A percentile compares a stretch with the other conserved stretches of the same genome.
These are phyloP conservation scores for Arthrobotrys musiformis DNA, from an alignment of 2,329 filamentous ascomycete species.

Conservation along the genomic window DNA sequence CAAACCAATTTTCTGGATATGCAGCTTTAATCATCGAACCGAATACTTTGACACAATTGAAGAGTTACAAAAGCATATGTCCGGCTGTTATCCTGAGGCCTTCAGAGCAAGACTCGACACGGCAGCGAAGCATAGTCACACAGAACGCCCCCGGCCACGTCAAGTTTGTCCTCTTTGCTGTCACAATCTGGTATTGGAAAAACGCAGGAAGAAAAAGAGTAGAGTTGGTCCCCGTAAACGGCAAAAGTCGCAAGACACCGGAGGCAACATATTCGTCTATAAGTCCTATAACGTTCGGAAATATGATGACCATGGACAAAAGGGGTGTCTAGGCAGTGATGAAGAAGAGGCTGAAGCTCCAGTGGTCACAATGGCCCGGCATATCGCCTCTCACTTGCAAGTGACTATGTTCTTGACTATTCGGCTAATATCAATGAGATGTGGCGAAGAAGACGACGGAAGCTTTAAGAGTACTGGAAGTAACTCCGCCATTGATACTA, in stretches of 20 bases:
- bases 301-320: not conserved
- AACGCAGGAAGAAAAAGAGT: not conserved
- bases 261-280: not conserved
- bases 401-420: not conserved
- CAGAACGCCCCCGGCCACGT: not conserved
- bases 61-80: conserved; percentile 4
- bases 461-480: no score
- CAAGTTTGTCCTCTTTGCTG: not conserved
- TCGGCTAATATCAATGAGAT: no score
- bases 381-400: not conserved
- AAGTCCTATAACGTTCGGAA: no score
- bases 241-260: not conserved
- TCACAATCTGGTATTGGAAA: not conserved
- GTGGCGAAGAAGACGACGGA: no score
- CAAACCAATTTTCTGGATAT: not conserved
- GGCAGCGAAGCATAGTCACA: not conserved
- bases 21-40: not conserved
- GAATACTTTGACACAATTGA: conserved; percentile 3
- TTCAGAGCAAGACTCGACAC: not conserved
- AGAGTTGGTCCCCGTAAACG: not conserved
- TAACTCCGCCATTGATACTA: no score
- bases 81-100: not conserved
- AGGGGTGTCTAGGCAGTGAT: not conserved
- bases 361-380: not conserved
- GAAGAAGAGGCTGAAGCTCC: not conserved